A percentile compares a stretch with the other conserved stretches of the same genome.
phyloP scores from a whole-genome alignment of 768 basidiomycete species.

The Suillus weaverae region DNA sequence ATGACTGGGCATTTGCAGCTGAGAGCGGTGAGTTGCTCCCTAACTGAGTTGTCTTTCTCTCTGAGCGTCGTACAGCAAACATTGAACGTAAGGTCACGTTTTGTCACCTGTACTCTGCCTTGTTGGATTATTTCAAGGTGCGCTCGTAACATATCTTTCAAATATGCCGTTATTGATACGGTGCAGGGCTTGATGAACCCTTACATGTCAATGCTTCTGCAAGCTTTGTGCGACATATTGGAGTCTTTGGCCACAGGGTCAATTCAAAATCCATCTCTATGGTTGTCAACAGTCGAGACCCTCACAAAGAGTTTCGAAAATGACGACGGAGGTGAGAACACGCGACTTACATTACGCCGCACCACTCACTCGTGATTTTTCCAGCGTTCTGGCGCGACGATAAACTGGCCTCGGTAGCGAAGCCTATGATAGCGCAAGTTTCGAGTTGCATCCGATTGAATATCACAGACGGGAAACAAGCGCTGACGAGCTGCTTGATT shows the following conservation, averaged over 20 bases:
- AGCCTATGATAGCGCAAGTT: constrained; percentile 66
- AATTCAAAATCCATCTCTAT: constrained; percentile 47
- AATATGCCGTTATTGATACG: constrained; percentile 3
- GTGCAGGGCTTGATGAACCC: constrained; percentile 82
- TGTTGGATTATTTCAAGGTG: constrained; percentile 91
- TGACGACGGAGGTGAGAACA: constrained; percentile 75
- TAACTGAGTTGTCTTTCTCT: background rate
- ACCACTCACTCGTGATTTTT: background rate
- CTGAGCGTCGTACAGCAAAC: constrained; percentile 21
- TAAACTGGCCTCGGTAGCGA: constrained; percentile 62
- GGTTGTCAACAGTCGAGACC: constrained; percentile 60
- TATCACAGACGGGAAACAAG: constrained; percentile 36
- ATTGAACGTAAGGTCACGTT: constrained; percentile 65
- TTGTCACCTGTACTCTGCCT: constrained; percentile 65
- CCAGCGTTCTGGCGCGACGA: constrained; percentile 90
- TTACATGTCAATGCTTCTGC: constrained; percentile 79
- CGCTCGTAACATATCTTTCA: constrained; percentile 13
- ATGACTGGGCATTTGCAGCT: constrained; percentile 90
- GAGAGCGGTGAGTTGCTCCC: constrained; percentile 41
- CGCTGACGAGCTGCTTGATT: constrained; percentile 52
- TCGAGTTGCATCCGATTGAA: constrained; percentile 45
- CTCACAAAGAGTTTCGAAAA: constrained; percentile 68
- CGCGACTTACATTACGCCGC: background rate
- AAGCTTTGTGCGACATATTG: constrained; percentile 64
- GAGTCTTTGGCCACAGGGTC: constrained; percentile 38